Percentiles rank a stretch among this genome's conserved stretches.
These are phyloP conservation scores for Dothideomycetes sp. DNA, from an alignment of 2,329 filamentous ascomycete species.

Conservation along the genomic window DNA sequence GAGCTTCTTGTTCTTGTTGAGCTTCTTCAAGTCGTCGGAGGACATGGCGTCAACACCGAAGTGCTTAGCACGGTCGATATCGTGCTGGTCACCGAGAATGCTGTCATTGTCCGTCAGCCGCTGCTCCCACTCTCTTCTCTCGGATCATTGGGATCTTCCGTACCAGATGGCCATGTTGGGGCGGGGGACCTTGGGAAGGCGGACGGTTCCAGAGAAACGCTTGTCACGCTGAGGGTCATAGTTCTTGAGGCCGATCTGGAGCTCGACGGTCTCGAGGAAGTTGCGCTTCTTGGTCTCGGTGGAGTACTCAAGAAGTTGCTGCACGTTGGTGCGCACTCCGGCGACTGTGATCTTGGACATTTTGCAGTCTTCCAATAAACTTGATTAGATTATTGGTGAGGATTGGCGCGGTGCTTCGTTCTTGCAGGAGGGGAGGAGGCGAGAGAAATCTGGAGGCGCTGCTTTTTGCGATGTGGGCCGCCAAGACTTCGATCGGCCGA, in stretches of 20 bases:
- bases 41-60: constrained; percentile 98
- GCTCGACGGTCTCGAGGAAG: constrained; percentile 33
- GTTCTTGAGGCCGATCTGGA: constrained; percentile 93
- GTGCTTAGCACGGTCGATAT: constrained; percentile 99
- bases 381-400: constrained; percentile 25
- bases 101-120: constrained; percentile 30
- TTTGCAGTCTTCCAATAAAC: constrained; percentile 43
- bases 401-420: constrained; percentile 4
- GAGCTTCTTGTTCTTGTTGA: constrained; percentile 99
- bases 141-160: constrained; percentile 14
- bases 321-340: constrained; percentile 92
- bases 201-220: constrained; percentile 99
- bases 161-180: constrained; percentile 82
- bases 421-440: background rate
- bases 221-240: constrained; percentile 99
- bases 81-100: constrained; percentile 88
- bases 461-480: background rate
- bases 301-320: constrained; percentile 87
- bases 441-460: constrained; percentile 3
- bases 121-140: constrained; percentile 1
- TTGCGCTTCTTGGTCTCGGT: constrained; percentile 30
- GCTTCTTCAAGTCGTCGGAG: constrained; percentile 98
- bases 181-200: constrained; percentile 81
- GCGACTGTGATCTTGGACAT: constrained; percentile 72
- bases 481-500: background rate